phyloP scores from a whole-genome alignment of 2,329 filamentous ascomycete species.

The Colletotrichum spinosum region DNA sequence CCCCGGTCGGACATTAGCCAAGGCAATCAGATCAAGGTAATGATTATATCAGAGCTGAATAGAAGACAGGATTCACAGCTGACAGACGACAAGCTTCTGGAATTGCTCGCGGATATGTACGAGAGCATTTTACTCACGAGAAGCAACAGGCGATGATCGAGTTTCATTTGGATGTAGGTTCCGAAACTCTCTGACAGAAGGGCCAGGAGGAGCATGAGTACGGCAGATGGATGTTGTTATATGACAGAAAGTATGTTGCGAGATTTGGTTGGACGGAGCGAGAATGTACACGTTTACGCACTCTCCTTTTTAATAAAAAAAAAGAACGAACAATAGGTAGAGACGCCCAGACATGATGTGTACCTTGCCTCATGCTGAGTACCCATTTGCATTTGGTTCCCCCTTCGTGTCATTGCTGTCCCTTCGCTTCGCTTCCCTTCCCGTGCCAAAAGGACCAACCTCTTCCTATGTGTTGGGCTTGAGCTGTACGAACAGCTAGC shows the following conservation, averaged over 20 bases:
- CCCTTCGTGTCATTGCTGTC: neutral
- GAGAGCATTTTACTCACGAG: neutral
- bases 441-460: too few species aligned
- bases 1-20: slow-evolving; percentile 27
- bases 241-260: slow-evolving; percentile 18
- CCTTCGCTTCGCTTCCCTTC: neutral
- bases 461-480: too few species aligned
- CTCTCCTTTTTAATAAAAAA: slow-evolving; percentile 4
- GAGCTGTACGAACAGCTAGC: too few species aligned
- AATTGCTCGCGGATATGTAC: neutral
- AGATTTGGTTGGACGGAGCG: slow-evolving; percentile 24
- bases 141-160: slow-evolving; percentile 12
- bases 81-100: neutral
- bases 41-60: slow-evolving; percentile 27
- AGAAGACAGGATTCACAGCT: neutral
- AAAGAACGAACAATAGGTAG: neutral
- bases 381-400: neutral
- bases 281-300: slow-evolving; percentile 20
- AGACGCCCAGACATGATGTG: neutral
- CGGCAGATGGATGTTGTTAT: slow-evolving; percentile 2
- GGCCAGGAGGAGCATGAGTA: slow-evolving; percentile 1
- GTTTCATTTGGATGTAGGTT: slow-evolving; percentile 35
- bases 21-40: slow-evolving; percentile 5
- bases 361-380: too few species aligned
- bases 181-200: slow-evolving; percentile 28